Base-by-base conservation (phyloP, 2,329 filamentous ascomycete species). In the Ophiocordyceps sinensis region DNA sequence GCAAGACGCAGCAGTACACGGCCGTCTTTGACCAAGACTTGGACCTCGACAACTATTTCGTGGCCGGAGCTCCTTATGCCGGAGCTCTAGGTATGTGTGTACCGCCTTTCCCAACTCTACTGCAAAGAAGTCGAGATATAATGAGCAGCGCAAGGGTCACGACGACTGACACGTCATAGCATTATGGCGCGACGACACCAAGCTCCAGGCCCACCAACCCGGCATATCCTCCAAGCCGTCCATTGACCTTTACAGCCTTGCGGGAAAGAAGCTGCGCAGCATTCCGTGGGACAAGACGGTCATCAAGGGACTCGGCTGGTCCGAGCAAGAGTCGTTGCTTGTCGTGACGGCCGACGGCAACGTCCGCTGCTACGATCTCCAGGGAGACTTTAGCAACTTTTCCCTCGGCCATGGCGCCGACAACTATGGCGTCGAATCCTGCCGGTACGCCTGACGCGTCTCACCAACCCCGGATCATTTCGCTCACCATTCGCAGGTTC, bases 341-440 rank as follows among this genome's bases (percentile, higher is more conserved):
- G 82, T 95, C 0, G 79, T 96, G 40, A 85, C 87, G 10, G 76
- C 83, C 41, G 89, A 98, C 55, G 91, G 91, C 21, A 89, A 79
- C 1, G 89, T 96, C 36, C 75, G 88, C 45, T 91, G 86, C 59
- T 95, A 87, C 58, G 85, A 91, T 54, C 66, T 98, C n/a, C 84
- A 94, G 58, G 85, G 83, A 46, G 89, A 96, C 57, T 98, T 98
- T 57, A 85, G 82, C 14, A 88, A 94, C 44, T 98, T 96, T 60
- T 88, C 85, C 1, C 69, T 98, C 0, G 91, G 89, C 41, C 82
- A 93, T 60, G 85, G 85, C 21, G 81, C 88, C 21, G 91, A 96
- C 52, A 85, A 94, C 49, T 78, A 82, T 53, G 84, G 89, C 23
- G 88, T 98, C 17, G 71, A 79, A 49, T 81, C 80, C n/a, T 96